Base-by-base conservation (phyloP, 768 basidiomycete species). In the Inosperma sp. region DNA sequence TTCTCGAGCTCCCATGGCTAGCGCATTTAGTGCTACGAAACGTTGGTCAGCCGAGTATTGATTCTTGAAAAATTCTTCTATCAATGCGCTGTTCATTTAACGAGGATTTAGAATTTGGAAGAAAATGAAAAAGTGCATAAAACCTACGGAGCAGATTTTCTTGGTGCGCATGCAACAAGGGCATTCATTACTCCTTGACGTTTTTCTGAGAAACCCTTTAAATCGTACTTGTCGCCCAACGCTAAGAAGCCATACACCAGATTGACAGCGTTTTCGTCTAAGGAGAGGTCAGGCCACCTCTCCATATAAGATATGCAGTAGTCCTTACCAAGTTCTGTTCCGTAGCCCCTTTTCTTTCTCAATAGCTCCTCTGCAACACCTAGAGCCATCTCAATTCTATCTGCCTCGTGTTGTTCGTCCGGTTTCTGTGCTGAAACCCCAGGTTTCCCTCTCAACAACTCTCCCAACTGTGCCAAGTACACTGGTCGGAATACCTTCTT, bases 31-130 rank as follows among this genome's bases (percentile, higher is more conserved):
- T 57, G 93, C 91, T 8, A 82, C 79, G 54, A 81, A 88, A 7
- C 94, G 84, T 59, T 97, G 93, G 25, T 83, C 78, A 14, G 81
- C 79, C 0, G 96, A 94, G 66, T 95, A 96, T 56, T 95, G 91
- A 41, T 87, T 88, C 58, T 84, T 84, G 72, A 98, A 99, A 67
- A 93, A 94, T 61, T 96, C 90, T 63, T 95, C 92, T 46, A 91
- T 83, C 8, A 97, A 72, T 27, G 81, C 77, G 3, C 94, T 96
- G 61, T 8, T 48, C 3, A 29, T 8, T 25, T 10, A 9, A 13
- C 57, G 6, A 53, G 26, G 19, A 19, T 37, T 23, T 7, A 19
- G 41, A 27, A 16, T 23, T 9, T 7, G 23, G 8, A 7, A 27
- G 35, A 7, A 33, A 48, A 54, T 36, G 4, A 21, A 25, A 19